A percentile compares a stretch with the other conserved stretches of the same genome.
Conservation (phyloP, 2,329 filamentous ascomycete species). For the Sporothrix inflata region DNA sequence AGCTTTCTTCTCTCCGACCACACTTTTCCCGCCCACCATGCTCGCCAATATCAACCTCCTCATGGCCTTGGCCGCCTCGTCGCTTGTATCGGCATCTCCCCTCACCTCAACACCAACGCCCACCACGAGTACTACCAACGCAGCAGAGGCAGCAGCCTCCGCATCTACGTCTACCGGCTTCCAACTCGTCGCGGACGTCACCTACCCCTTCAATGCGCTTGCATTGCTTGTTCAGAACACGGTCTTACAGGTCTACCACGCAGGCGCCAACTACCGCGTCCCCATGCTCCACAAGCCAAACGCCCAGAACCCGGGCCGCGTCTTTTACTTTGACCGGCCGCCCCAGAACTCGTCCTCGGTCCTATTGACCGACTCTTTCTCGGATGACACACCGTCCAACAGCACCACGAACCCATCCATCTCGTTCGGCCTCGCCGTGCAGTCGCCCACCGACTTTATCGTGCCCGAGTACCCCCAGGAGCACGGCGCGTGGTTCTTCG, state of each 20-base stretch:
- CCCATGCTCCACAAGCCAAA: conserved; percentile 42
- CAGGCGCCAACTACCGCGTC: conserved; percentile 47
- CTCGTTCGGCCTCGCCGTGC: conserved; percentile 45
- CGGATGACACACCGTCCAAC: not conserved
- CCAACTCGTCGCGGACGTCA: conserved; percentile 8
- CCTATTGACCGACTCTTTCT: conserved; percentile 44
- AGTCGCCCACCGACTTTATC: conserved; percentile 32
- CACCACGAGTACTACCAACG: not conserved
- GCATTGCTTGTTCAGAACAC: not conserved
- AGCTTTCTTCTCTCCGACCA: not conserved
- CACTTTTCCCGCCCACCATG: not conserved
- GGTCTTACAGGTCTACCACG: conserved; percentile 42
- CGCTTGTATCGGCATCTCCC: conserved; percentile 13
- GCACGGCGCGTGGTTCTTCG: conserved; percentile 31
- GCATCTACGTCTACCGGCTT: conserved; percentile 29
- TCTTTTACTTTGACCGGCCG: conserved; percentile 54
- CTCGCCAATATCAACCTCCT: not conserved
- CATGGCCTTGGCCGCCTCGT: conserved; percentile 1
- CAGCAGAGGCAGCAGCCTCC: not conserved
- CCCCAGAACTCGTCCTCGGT: conserved; percentile 42
- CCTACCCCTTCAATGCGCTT: conserved; percentile 17
- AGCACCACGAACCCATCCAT: conserved; percentile 39
- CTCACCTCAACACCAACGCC: not conserved
- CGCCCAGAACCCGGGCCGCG: conserved; percentile 34
- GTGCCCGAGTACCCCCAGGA: conserved; percentile 1